Evolutionary conservation across 495 filamentous ascomycete species (phyloP), one percentile per base, ranked within the genome.

Genomic region (Elaphomyces granulatus): DNA sequence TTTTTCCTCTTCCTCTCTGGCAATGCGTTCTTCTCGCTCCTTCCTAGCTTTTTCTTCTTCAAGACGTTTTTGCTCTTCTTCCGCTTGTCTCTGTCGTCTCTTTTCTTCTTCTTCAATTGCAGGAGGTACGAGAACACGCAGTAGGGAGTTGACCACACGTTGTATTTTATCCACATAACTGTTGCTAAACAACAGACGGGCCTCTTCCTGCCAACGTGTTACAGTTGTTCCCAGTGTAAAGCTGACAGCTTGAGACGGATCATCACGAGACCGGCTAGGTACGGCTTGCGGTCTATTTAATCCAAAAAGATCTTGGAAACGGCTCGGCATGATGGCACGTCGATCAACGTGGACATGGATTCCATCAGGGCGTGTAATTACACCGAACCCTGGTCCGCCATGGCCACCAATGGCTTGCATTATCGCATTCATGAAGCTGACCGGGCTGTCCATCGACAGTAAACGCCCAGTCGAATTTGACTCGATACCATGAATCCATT

Each of bases 151-250:
- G 42, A 82, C 59, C 3, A 94, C 67, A 43, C 75, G 77, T 41
- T 67, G 60, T n/a, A 78, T 74, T 49, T 82, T 86, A 20, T 92
- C 86, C 6, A 71, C 50, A 38, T 80, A 71, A 15, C 61, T 67
- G 31, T 56, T 57, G 35, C 80, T 81, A 56, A 86, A 96, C 1
- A 96, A 64, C 56, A 96, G 73, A 43, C 79, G 78, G 9, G 87
- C 82, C 59, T 96, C 90, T 49, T 94, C 83, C 48, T 81, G 77
- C 87, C 92, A 99, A 33, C 90, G 77, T 31, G 67, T 63, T 31
- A 61, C 63, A 8, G 88, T 95, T 2, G 71, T 63, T 21, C 73
- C 71, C 14, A 83, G 68, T 16, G 67, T 62, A 57, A 94, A 94
- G 26, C 74, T 66, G 10, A 84, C 76, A 8, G 82, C 75, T 45